phyloP scores from a whole-genome alignment of 2,329 filamentous ascomycete species.

The Trichoderma aggressivum region DNA sequence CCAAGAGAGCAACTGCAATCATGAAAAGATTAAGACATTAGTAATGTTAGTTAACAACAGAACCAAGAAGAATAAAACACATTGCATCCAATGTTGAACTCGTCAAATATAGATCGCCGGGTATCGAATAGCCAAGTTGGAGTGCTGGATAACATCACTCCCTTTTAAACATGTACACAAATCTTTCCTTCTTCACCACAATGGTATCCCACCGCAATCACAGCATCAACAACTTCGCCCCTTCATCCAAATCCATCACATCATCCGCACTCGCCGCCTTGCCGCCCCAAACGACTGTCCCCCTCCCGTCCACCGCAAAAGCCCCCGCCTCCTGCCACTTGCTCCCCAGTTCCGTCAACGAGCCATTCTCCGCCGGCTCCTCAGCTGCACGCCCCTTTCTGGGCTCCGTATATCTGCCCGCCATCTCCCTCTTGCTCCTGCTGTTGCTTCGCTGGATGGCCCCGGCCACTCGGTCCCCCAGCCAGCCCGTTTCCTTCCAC shows the following conservation, averaged over 20 bases:
- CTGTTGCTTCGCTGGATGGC: slow-evolving; percentile 38
- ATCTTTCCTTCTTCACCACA: neutral
- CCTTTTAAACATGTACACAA: neutral
- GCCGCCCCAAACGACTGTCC: slow-evolving; percentile 49
- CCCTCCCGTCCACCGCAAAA: slow-evolving; percentile 49
- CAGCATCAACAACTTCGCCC: slow-evolving; percentile 35
- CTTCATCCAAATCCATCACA: slow-evolving; percentile 53
- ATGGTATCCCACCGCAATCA: slow-evolving; percentile 5
- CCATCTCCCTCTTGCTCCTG: slow-evolving; percentile 24
- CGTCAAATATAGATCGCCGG: neutral
- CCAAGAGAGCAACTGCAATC: neutral
- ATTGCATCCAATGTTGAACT: neutral
- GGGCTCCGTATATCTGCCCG: slow-evolving; percentile 26
- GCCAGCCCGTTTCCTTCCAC: slow-evolving; percentile 55
- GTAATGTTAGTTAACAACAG: neutral
- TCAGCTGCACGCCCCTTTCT: slow-evolving; percentile 30
- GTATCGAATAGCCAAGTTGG: neutral
- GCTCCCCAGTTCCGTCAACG: slow-evolving; percentile 48
- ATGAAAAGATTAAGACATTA: neutral
- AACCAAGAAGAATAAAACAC: neutral
- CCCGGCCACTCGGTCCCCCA: slow-evolving; percentile 49
- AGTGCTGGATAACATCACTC: neutral
- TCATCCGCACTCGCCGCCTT: slow-evolving; percentile 49
- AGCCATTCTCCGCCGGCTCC: slow-evolving; percentile 36
- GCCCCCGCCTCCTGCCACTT: slow-evolving; percentile 55